Evolutionary conservation across 1,284 basidiomycete genomes (phyloP), one percentile per base, ranked within the genome.

Genomic region (Melanopsichium pennsylvanicum): DNA sequence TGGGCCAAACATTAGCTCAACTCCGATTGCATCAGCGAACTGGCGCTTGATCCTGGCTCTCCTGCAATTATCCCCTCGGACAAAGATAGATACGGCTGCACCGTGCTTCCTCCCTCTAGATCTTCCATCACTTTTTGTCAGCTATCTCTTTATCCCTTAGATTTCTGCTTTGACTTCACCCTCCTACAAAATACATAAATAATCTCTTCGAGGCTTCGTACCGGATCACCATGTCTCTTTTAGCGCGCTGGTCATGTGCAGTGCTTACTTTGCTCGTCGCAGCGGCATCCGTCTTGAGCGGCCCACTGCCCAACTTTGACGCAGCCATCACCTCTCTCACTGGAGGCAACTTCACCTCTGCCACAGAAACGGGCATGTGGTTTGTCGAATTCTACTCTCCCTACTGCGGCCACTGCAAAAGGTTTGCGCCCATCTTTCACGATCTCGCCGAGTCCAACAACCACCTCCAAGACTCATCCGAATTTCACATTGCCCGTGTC

Each of bases 381-480:
- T 42, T 79, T n/a, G 44, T 79, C 36, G 78, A 79, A 35, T 79
- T 74, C 54, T 78, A 55, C 51, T 67, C 66, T 86, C 91, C 91
- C 0, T 90, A 87, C 70, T 93, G 91, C 78, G 78, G 80, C 11
- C 90, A 93, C 76, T 93, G 92, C 81, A 85, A 84, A 33, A 72
- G 81, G 0, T 92, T 93, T 67, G 86, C 88, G 5, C 91, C 93
- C 0, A 92, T 88, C 27, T 97, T 93, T 91, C 84, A 87, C 37
- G 83, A 88, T 42, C 84, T 97, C 2, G 84, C 82, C 2, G 79
- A 82, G 34, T 66, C 72, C 13, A 68, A 59, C 3, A 33, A 40
- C 12, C 66, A 69, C 31, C 56, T 69, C 33, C 27, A 59, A 15
- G 66, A 69, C 35, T 69, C 66, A 22, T 74, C 70, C 27, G 61